Conservation (phyloP, 208 protist genomes). For the Lotmaria passim region DNA sequence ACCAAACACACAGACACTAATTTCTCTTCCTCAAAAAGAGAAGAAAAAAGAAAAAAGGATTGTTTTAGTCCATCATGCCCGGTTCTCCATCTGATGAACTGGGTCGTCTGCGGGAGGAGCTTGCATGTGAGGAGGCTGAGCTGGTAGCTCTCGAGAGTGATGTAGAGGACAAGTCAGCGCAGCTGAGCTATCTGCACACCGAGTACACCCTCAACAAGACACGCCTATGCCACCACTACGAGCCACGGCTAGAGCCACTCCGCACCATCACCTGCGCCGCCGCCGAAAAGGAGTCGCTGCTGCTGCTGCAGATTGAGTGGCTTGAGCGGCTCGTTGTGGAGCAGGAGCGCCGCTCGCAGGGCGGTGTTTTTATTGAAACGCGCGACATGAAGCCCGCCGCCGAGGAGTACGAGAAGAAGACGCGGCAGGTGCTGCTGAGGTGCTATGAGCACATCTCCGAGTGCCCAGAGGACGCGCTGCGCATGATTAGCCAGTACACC, state of each 20-base stretch:
- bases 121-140: conserved; percentile 43
- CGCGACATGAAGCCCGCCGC: conserved; percentile 52
- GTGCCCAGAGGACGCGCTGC: conserved; percentile 53
- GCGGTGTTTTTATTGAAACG: conserved; percentile 39
- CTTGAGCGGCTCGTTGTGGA: conserved; percentile 65
- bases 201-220: conserved; percentile 76
- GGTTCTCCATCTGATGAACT: conserved; percentile 32
- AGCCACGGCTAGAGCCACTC: conserved; percentile 59
- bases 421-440: conserved; percentile 39
- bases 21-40: not conserved
- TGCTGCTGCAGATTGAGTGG: conserved; percentile 64
- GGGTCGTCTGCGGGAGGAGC: conserved; percentile 35
- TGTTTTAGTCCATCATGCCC: not conserved
- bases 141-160: conserved; percentile 59
- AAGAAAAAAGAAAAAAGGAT: too few species aligned
- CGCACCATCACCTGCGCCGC: conserved; percentile 46
- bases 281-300: conserved; percentile 36
- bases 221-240: conserved; percentile 57
- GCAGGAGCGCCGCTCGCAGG: conserved; percentile 52
- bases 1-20: not conserved
- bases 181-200: conserved; percentile 67
- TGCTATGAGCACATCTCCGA: conserved; percentile 59
- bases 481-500: conserved; percentile 63
- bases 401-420: conserved; percentile 43
- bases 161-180: conserved; percentile 58